Percentiles rank a stretch among this genome's conserved stretches.
phyloP scores from a whole-genome alignment of 2,329 filamentous ascomycete genomes.

The Cladophialophora bantiana region DNA sequence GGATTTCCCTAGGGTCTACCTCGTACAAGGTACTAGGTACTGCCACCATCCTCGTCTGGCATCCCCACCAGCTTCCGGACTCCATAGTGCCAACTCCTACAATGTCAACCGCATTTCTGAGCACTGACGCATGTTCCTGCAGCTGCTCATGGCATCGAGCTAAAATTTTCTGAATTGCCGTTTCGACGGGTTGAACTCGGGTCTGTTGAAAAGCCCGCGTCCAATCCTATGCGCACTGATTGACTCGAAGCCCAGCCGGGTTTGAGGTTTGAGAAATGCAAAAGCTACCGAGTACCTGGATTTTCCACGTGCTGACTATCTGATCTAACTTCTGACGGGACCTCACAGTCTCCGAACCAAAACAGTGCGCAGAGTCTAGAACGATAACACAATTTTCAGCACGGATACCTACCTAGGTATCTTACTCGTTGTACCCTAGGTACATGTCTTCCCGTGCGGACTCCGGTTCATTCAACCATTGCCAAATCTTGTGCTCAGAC shows the following conservation, averaged over 20 bases:
- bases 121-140: slow-evolving; percentile 10
- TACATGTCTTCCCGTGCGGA: neutral
- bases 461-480: slow-evolving; percentile 10
- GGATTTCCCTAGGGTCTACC: too few relatives aligned
- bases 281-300: slow-evolving; percentile 1
- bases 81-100: neutral
- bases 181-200: slow-evolving; percentile 3
- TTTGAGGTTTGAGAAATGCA: neutral
- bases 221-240: neutral
- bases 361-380: slow-evolving; percentile 4
- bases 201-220: neutral
- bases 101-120: slow-evolving; percentile 19
- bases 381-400: slow-evolving; percentile 14
- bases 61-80: slow-evolving; percentile 13
- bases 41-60: neutral
- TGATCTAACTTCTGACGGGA: neutral
- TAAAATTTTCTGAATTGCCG: slow-evolving; percentile 1
- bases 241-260: slow-evolving; percentile 3
- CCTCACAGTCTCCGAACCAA: neutral
- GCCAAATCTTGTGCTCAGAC: slow-evolving; percentile 1
- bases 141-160: neutral
- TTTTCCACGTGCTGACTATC: slow-evolving; percentile 8
- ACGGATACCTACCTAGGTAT: slow-evolving; percentile 4
- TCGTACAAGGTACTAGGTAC: too few relatives aligned
- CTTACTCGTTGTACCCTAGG: neutral